Evolutionary conservation across 2,329 filamentous ascomycete species (phyloP).

Genomic region (Epicoccum nigrum): DNA sequence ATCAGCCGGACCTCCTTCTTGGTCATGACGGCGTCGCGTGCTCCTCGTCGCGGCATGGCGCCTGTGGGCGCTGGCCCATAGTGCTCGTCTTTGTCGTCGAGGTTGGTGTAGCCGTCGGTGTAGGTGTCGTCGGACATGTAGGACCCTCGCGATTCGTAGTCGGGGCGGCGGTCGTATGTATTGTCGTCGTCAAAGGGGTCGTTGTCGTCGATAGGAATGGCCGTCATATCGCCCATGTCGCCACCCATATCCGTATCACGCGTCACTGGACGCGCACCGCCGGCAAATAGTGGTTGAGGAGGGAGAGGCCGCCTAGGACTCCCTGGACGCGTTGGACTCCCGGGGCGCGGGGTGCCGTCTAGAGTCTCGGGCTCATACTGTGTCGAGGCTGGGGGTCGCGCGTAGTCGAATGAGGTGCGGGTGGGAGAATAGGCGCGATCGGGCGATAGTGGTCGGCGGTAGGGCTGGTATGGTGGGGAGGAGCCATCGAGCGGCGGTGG

Average conservation of each 20-base stretch:
- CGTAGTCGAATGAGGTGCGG: constrained; percentile 64
- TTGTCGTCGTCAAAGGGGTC: constrained; percentile 70
- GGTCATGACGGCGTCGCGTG: constrained; percentile 83
- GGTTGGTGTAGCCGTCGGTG: constrained; percentile 56
- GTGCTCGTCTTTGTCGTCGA: constrained; percentile 69
- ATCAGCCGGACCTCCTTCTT: constrained; percentile 95
- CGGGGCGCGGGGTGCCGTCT: constrained; percentile 87
- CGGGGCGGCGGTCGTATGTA: constrained; percentile 64
- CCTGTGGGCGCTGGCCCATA: constrained; percentile 88
- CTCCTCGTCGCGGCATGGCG: constrained; percentile 85
- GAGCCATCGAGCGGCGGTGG: constrained; percentile 64
- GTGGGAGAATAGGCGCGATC: constrained; percentile 63
- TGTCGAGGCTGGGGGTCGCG: constrained; percentile 72
- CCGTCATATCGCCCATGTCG: constrained; percentile 73
- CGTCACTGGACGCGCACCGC: constrained; percentile 53
- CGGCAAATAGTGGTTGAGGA: constrained; percentile 82
- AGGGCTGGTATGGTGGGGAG: constrained; percentile 68
- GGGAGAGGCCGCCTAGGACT: constrained; percentile 74
- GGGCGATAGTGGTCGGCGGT: constrained; percentile 58
- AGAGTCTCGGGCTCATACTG: constrained; percentile 81
- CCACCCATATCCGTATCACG: constrained; percentile 52
- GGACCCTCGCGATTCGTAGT: constrained; percentile 67
- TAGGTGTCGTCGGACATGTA: constrained; percentile 67
- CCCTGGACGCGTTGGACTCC: constrained; percentile 87
- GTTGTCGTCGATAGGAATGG: constrained; percentile 69